Evolutionary conservation across 768 basidiomycete species (phyloP).

Genomic region (Lentinus tigrinus): DNA sequence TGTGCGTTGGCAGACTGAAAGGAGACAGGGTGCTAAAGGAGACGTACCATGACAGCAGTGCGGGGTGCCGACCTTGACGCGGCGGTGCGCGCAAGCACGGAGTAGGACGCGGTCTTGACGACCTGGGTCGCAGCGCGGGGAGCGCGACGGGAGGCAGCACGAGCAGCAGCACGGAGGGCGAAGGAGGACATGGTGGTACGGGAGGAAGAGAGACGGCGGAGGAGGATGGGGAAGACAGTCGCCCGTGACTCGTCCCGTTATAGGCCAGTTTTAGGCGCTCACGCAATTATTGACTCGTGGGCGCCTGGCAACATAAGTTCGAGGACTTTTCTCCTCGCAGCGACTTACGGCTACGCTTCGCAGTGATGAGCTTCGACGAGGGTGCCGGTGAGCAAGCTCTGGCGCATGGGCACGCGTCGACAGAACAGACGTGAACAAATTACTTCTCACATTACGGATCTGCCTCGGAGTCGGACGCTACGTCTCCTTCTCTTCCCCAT

Average conservation of each 20-base stretch:
- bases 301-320: too few relatives aligned
- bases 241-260: not conserved
- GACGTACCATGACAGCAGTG: constrained; percentile 39
- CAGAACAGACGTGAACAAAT: too few relatives aligned
- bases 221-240: not conserved
- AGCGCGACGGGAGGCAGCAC: constrained; percentile 65
- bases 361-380: too few relatives aligned
- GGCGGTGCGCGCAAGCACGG: constrained; percentile 49
- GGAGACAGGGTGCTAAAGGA: not conserved
- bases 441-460: too few relatives aligned
- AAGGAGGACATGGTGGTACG: constrained; percentile 59
- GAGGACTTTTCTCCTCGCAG: too few relatives aligned
- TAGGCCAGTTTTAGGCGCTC: constrained; percentile 13
- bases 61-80: constrained; percentile 28
- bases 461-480: not conserved
- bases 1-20: not conserved
- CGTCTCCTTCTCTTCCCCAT: constrained; percentile 28
- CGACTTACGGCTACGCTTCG: too few relatives aligned
- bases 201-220: not conserved
- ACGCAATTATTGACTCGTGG: constrained; percentile 5
- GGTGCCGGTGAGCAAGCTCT: too few relatives aligned
- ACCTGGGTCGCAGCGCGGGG: constrained; percentile 46
- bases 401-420: too few relatives aligned
- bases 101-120: constrained; percentile 60
- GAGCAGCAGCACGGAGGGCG: constrained; percentile 65